A percentile compares a stretch with the other conserved stretches of the same genome.
Conservation (phyloP, 2,329 filamentous ascomycete species). For the Metarhizium rileyi region DNA sequence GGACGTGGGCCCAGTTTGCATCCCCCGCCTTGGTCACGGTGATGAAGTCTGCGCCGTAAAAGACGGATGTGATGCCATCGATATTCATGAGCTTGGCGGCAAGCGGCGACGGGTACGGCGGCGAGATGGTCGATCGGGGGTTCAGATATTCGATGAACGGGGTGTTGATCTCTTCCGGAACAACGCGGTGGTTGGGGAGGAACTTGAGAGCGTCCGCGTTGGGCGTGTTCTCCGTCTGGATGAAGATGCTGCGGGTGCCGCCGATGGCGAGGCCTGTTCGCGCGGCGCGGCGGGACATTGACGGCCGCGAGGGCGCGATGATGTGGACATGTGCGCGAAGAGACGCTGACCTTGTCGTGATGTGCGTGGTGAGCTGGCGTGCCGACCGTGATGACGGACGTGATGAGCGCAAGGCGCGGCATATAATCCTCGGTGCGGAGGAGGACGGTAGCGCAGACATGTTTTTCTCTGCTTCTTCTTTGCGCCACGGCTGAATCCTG, state of each 20-base stretch:
- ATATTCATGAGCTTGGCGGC: slow-evolving; percentile 86
- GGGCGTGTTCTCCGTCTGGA: slow-evolving; percentile 90
- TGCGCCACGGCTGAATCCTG: background rate
- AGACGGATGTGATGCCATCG: slow-evolving; percentile 88
- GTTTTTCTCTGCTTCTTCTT: no score
- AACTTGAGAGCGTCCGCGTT: slow-evolving; percentile 97
- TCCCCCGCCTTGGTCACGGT: slow-evolving; percentile 87
- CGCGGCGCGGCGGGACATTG: slow-evolving; percentile 6
- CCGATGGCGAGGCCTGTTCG: slow-evolving; percentile 8
- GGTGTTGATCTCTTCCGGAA: slow-evolving; percentile 62
- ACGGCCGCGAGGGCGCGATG: slow-evolving; percentile 8
- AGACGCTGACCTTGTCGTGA: background rate
- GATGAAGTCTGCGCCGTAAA: slow-evolving; percentile 93
- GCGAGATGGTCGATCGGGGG: slow-evolving; percentile 77
- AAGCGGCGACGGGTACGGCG: slow-evolving; percentile 83
- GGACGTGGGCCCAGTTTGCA: slow-evolving; percentile 88
- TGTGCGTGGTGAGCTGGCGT: slow-evolving; percentile 19
- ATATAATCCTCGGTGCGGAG: slow-evolving; percentile 14
- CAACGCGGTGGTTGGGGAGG: slow-evolving; percentile 76
- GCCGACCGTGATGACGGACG: slow-evolving; percentile 16
- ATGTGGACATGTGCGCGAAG: background rate
- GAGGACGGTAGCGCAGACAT: slow-evolving; percentile 15
- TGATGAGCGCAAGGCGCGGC: slow-evolving; percentile 17
- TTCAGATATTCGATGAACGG: slow-evolving; percentile 88
- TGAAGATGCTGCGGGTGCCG: slow-evolving; percentile 73